phyloP scores from a whole-genome alignment of 1,139 yeast species.

The Hansenula lynferdii region DNA sequence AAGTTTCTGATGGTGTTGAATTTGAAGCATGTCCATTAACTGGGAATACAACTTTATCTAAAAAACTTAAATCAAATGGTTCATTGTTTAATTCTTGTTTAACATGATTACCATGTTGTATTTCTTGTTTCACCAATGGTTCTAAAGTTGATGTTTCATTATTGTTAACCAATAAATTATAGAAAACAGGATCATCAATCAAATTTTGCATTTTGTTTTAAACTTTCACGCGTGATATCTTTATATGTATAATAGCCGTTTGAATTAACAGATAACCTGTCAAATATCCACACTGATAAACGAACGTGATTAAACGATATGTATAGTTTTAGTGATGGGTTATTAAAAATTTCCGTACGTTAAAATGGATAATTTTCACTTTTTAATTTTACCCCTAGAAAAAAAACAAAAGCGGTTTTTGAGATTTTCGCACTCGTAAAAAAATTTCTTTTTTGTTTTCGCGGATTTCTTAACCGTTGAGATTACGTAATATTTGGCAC shows the following conservation, averaged over 20 bases:
- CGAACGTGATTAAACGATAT: no score
- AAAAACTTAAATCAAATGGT: slow-evolving; percentile 7
- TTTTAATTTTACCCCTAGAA: not conserved
- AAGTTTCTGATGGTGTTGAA: slow-evolving; percentile 1
- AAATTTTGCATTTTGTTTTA: slow-evolving; percentile 10
- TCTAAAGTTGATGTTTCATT: slow-evolving; percentile 6
- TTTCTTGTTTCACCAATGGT: not conserved
- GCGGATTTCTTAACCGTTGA: no score
- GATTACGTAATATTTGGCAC: no score
- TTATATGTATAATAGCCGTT: not conserved
- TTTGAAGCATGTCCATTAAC: not conserved
- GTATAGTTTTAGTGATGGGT: no score
- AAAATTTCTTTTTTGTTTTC: no score
- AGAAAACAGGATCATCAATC: slow-evolving; percentile 13
- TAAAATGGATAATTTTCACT: not conserved
- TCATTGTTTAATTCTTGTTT: not conserved
- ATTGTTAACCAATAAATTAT: slow-evolving; percentile 10
- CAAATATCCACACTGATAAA: no score
- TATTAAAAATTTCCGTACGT: not conserved
- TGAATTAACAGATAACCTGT: not conserved
- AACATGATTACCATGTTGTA: not conserved
- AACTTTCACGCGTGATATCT: not conserved
- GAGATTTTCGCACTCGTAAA: not conserved
- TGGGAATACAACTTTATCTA: slow-evolving; percentile 9
- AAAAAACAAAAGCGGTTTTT: not conserved